Evolutionary conservation across 1,139 yeast genomes (phyloP), one percentile per base, ranked within the genome.

Genomic region (Schwanniomyces etchellsii): DNA sequence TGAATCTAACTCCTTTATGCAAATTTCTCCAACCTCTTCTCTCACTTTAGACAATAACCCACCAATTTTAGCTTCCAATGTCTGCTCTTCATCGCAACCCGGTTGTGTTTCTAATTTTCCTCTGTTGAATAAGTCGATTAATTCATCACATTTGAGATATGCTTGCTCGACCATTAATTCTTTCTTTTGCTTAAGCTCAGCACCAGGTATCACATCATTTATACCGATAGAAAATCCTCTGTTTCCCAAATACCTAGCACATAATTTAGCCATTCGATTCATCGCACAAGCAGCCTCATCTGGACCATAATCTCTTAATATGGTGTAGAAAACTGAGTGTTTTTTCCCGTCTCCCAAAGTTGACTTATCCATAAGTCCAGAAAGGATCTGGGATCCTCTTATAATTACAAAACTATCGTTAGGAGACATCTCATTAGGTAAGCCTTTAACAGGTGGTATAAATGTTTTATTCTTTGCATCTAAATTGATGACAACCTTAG

Each of bases 1-100:
- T 33, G 83, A 75, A 44, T 86, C 96, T 39, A 93, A 65, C 56
- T 91, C 98, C 35, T 72, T 75, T 50, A 93, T 89, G 70, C 98
- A 93, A 37, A 88, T 95, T 44, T 91, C 97, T 57, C 98, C 99
- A 16, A 91, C 97, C 59, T 93, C 96, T 68, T 91, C 98, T 74
- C 99, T 81, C 35, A 93, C 98, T 53, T 89, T 91, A 14, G 98
- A 91, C 42, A 93, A 66, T 27, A 91, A 64, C 43, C 98, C 98
- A 60, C 96, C 95, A 55, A 93, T 91, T 50, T 89, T 89, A 28
- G 97, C 96, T 61, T 93, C 99, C 47, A 93, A 69, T 1, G 99
- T 93, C 54, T 93, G 96, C 50, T 93, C 99, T 58, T 89, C 97
- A 50, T 91, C 83, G 72, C 98, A 91, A 59, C 99, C 99, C 0